Percentiles rank a stretch among this genome's conserved stretches.
These are phyloP conservation scores for Paradendryphiella salina DNA, from an alignment of 2,329 filamentous ascomycete species.

Conservation along the genomic window DNA sequence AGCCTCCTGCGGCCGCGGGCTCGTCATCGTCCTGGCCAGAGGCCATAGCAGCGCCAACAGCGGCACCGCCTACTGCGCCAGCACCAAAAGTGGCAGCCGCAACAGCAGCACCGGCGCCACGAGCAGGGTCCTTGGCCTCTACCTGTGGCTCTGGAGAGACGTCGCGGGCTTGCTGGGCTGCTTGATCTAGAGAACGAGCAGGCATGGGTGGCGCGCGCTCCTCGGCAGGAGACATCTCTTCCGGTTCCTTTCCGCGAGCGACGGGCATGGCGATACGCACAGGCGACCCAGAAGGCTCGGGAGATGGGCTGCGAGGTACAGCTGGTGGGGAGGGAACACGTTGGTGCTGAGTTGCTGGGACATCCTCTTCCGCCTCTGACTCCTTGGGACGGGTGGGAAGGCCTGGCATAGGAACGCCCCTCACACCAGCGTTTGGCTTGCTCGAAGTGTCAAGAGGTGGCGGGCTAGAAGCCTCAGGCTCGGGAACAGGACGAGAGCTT, in stretches of 20 bases:
- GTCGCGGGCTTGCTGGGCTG: constrained; percentile 66
- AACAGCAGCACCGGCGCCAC: constrained; percentile 57
- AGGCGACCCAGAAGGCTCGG: constrained; percentile 68
- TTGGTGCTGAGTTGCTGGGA: constrained; percentile 59
- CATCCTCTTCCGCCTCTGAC: constrained; percentile 50
- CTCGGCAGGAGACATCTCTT: constrained; percentile 57
- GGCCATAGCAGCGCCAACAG: constrained; percentile 46
- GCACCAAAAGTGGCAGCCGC: constrained; percentile 51
- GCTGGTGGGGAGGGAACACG: constrained; percentile 50
- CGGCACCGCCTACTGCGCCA: constrained; percentile 49
- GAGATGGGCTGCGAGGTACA: constrained; percentile 50
- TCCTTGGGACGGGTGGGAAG: constrained; percentile 63
- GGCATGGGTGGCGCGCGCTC: constrained; percentile 63
- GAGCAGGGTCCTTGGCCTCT: constrained; percentile 58
- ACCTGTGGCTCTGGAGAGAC: constrained; percentile 66
- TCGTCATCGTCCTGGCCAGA: constrained; percentile 45
- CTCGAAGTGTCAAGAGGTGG: constrained; percentile 68
- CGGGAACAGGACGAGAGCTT: constrained; percentile 47
- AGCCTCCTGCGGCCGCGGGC: constrained; percentile 32
- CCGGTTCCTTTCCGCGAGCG: constrained; percentile 60
- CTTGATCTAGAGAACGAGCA: constrained; percentile 63
- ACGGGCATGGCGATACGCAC: constrained; percentile 87
- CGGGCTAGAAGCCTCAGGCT: constrained; percentile 53
- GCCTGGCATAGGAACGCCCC: constrained; percentile 77
- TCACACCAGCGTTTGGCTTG: constrained; percentile 64